These are phyloP conservation scores for Geranium rotundifolium DNA, from an alignment of 345 rosid species.

Conservation along the genomic window DNA sequence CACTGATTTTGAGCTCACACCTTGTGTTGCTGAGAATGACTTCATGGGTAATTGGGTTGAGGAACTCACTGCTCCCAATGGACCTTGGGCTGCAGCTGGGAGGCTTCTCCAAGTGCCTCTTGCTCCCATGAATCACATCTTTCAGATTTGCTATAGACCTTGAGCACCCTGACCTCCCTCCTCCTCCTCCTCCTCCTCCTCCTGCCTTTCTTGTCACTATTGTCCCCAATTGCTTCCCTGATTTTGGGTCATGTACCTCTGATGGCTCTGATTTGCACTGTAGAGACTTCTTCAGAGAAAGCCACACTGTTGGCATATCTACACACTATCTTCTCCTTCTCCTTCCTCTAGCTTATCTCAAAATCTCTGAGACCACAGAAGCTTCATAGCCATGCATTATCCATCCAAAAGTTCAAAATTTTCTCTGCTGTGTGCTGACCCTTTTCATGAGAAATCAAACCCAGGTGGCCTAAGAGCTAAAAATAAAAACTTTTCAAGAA, in stretches of 20 bases:
- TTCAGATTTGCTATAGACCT: conserved; percentile 97
- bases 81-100: conserved; percentile 97
- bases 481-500: background rate
- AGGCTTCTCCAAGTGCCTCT: conserved; percentile 78
- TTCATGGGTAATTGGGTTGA: conserved; percentile 93
- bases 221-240: conserved; percentile 40
- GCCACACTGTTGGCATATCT: conserved; percentile 50
- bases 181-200: conserved; percentile 29
- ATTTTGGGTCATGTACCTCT: conserved; percentile 36
- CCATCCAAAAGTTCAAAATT: background rate
- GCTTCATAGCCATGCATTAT: background rate
- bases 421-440: too few species aligned
- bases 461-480: background rate
- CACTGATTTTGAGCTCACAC: conserved; percentile 93
- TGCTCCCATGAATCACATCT: conserved; percentile 98
- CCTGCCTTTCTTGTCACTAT: conserved; percentile 59
- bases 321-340: background rate
- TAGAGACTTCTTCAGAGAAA: conserved; percentile 32
- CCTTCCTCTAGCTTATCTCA: background rate
- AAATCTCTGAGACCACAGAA: background rate
- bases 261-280: conserved; percentile 41
- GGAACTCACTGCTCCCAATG: conserved; percentile 97
- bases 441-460: too few species aligned
- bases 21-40: conserved; percentile 80
- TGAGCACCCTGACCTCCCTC: conserved; percentile 88